Percentiles rank a stretch among this genome's conserved stretches.
These are phyloP conservation scores for Vinca minor DNA, from an alignment of 257 asterid genomes.

Conservation along the genomic window DNA sequence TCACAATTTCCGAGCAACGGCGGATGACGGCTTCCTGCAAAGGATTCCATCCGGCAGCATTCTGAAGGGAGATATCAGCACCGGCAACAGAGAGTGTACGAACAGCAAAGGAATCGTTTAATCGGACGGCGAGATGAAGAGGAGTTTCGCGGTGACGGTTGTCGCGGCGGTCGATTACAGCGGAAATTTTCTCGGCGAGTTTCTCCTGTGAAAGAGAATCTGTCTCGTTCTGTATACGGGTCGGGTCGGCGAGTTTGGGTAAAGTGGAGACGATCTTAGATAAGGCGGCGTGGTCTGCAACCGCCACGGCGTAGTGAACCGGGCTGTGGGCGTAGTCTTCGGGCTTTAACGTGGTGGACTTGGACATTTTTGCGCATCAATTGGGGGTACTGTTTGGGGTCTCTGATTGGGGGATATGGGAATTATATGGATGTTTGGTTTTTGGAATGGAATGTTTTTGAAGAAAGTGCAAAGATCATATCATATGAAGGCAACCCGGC, in stretches of 20 bases:
- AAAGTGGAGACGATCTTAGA: conserved; percentile 43
- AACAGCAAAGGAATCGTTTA: conserved; percentile 58
- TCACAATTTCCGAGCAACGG: conserved; percentile 57
- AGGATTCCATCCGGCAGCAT: conserved; percentile 87
- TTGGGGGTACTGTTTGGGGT: neutral
- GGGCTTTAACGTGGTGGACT: conserved; percentile 46
- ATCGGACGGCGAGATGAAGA: conserved; percentile 86
- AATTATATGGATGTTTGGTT: conserved; percentile 7
- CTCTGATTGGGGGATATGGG: too few relatives aligned
- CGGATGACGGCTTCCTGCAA: conserved; percentile 86
- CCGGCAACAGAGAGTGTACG: conserved; percentile 65
- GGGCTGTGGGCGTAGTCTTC: conserved; percentile 71
- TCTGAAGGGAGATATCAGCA: conserved; percentile 80
- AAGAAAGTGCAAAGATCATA: conserved; percentile 7
- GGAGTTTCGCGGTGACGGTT: conserved; percentile 70
- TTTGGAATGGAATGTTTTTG: conserved; percentile 24
- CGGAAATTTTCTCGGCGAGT: conserved; percentile 56
- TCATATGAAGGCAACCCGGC: too few relatives aligned
- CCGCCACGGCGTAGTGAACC: conserved; percentile 74
- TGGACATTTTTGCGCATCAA: conserved; percentile 37
- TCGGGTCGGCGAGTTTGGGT: conserved; percentile 49
- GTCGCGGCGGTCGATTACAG: conserved; percentile 75
- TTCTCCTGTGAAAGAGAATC: conserved; percentile 58
- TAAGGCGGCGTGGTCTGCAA: conserved; percentile 54
- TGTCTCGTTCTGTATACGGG: conserved; percentile 42